Percentiles rank a stretch among this genome's conserved stretches.
These are phyloP conservation scores for Dictyostelium capitatum DNA, from an alignment of 78 protist species.

Conservation along the genomic window DNA sequence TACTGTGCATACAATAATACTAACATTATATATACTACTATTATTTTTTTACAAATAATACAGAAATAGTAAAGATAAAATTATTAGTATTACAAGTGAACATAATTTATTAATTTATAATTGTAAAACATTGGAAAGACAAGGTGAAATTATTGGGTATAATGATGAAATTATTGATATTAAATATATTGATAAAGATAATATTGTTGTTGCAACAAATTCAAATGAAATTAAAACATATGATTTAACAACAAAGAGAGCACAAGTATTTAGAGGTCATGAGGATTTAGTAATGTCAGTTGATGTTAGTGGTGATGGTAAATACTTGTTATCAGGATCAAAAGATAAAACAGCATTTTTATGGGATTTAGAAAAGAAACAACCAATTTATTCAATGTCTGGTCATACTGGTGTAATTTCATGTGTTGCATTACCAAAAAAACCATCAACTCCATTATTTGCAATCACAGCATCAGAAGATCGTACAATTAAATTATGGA, in stretches of 20 bases:
- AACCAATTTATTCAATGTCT: slow-evolving; percentile 32
- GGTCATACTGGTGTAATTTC: slow-evolving; percentile 91
- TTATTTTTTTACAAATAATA: not conserved
- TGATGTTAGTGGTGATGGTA: slow-evolving; percentile 80
- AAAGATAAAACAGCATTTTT: slow-evolving; percentile 85
- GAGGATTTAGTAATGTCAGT: slow-evolving; percentile 84
- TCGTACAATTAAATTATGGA: slow-evolving; percentile 90
- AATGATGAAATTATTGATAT: slow-evolving; percentile 91
- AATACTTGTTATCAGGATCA: slow-evolving; percentile 73
- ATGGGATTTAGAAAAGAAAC: slow-evolving; percentile 71
- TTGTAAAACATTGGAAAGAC: slow-evolving; percentile 22
- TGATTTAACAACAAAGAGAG: slow-evolving; percentile 59
- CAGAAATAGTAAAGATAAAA: slow-evolving; percentile 28
- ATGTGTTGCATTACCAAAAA: slow-evolving; percentile 66
- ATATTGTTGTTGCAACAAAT: slow-evolving; percentile 85
- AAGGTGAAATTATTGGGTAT: slow-evolving; percentile 83
- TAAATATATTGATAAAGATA: slow-evolving; percentile 14
- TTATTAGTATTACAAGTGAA: slow-evolving; percentile 82
- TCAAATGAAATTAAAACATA: slow-evolving; percentile 68
- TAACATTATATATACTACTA: not conserved
- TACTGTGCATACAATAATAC: not conserved
- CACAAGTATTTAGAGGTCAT: slow-evolving; percentile 86
- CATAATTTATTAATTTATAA: slow-evolving; percentile 78
- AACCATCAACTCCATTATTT: not conserved
- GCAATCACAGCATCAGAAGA: slow-evolving; percentile 74